A percentile compares a stretch with the other conserved stretches of the same genome.
These are phyloP conservation scores for Pichia thaimueangensis DNA, from an alignment of 805 yeast genomes.

Conservation along the genomic window DNA sequence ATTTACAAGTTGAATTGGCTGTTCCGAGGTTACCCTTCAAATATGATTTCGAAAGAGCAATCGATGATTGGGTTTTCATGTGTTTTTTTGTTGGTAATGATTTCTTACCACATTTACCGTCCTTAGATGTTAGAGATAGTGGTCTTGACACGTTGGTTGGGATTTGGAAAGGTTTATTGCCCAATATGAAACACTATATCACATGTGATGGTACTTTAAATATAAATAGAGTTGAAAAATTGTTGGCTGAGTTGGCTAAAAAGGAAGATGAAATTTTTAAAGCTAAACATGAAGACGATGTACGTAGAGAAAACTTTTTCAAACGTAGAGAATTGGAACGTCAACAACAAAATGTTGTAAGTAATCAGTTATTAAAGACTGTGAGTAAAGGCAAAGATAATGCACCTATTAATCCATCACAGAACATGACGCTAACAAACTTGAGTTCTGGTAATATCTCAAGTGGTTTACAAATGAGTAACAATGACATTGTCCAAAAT, in stretches of 20 bases:
- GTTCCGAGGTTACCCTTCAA: constrained; percentile 64
- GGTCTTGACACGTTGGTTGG: constrained; percentile 77
- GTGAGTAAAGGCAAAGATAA: constrained; percentile 69
- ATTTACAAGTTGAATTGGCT: constrained; percentile 72
- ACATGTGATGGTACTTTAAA: constrained; percentile 87
- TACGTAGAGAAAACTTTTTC: constrained; percentile 56
- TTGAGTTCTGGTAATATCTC: constrained; percentile 63
- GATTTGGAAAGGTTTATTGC: constrained; percentile 75
- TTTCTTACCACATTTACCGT: constrained; percentile 93
- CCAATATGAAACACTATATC: constrained; percentile 64
- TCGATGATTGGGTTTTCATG: constrained; percentile 98
- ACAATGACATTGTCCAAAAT: constrained; percentile 63
- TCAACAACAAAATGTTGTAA: constrained; percentile 40
- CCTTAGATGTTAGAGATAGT: constrained; percentile 89
- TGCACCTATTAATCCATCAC: constrained; percentile 65
- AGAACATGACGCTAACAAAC: constrained; percentile 70
- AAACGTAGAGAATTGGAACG: constrained; percentile 49
- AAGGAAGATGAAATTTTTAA: constrained; percentile 78
- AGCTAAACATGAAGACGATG: constrained; percentile 61
- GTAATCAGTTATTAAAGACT: constrained; percentile 40
- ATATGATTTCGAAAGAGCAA: constrained; percentile 88
- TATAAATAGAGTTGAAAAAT: constrained; percentile 65
- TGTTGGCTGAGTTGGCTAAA: constrained; percentile 56
- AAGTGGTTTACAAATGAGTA: constrained; percentile 54
- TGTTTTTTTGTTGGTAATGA: constrained; percentile 98